A percentile compares a stretch with the other conserved stretches of the same genome.
These are phyloP conservation scores for Beauveria caledonica DNA, from an alignment of 2,329 filamentous ascomycete genomes.

Conservation along the genomic window DNA sequence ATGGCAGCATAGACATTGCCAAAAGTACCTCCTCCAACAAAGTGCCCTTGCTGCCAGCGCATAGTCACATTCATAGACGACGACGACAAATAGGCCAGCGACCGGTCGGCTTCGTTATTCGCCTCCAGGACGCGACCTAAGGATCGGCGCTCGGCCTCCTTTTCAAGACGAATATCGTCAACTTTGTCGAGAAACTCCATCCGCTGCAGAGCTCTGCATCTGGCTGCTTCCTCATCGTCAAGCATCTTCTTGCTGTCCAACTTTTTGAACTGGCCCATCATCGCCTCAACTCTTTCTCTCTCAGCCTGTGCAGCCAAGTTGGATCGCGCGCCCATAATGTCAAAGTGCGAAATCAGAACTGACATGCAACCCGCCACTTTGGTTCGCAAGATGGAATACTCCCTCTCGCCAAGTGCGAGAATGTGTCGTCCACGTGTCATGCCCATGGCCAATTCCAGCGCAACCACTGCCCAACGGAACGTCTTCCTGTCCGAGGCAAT, in stretches of 20 bases:
- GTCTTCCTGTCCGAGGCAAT: conserved; percentile 89
- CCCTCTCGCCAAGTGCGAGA: conserved; percentile 77
- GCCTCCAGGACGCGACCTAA: conserved; percentile 88
- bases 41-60: conserved; percentile 98
- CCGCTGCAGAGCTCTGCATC: conserved; percentile 67
- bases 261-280: conserved; percentile 66
- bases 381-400: conserved; percentile 72
- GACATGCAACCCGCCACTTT: conserved; percentile 98
- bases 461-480: conserved; percentile 93
- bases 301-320: conserved; percentile 91
- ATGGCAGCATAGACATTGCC: conserved; percentile 96
- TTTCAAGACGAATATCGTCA: conserved; percentile 69
- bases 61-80: conserved; percentile 92
- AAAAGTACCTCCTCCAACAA: conserved; percentile 93
- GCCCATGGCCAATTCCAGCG: conserved; percentile 92
- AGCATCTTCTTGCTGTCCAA: conserved; percentile 66
- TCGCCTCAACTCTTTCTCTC: conserved; percentile 75
- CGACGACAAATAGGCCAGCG: conserved; percentile 85
- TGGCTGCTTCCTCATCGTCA: conserved; percentile 79
- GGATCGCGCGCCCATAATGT: conserved; percentile 95
- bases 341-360: conserved; percentile 92
- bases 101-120: conserved; percentile 91
- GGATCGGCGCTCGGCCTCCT: conserved; percentile 76
- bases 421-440: conserved; percentile 95
- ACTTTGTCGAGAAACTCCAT: conserved; percentile 64